Percentiles rank a stretch among this genome's conserved stretches.
These are phyloP conservation scores for Yamadazyma conglobata DNA, from an alignment of 1,139 yeast genomes.

Conservation along the genomic window DNA sequence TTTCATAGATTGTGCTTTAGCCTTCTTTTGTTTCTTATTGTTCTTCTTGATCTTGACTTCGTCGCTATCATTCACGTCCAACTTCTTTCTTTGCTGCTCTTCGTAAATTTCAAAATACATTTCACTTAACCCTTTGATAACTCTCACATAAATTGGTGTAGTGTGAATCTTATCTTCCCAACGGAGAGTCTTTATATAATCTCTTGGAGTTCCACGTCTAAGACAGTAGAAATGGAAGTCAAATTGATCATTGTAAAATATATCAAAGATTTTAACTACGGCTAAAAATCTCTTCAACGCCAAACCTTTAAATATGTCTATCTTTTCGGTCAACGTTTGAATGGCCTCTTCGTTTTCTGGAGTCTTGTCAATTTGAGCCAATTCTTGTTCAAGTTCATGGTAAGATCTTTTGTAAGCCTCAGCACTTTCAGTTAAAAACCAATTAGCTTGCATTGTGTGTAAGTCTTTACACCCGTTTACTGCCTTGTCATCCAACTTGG, in stretches of 20 bases:
- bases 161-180: slow-evolving; percentile 80
- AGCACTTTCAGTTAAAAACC: slow-evolving; percentile 85
- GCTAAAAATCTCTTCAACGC: slow-evolving; percentile 77
- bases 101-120: slow-evolving; percentile 51
- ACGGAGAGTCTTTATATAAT: slow-evolving; percentile 66
- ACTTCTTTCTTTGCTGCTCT: slow-evolving; percentile 21
- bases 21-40: slow-evolving; percentile 30
- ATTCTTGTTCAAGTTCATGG: slow-evolving; percentile 20
- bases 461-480: slow-evolving; percentile 83
- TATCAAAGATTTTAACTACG: slow-evolving; percentile 63
- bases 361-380: slow-evolving; percentile 8
- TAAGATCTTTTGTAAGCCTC: slow-evolving; percentile 59
- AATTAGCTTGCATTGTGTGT: slow-evolving; percentile 86
- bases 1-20: slow-evolving; percentile 35
- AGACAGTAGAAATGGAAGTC: slow-evolving; percentile 94
- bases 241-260: slow-evolving; percentile 77
- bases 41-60: slow-evolving; percentile 20
- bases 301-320: slow-evolving; percentile 56
- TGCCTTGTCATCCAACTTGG: slow-evolving; percentile 71
- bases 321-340: slow-evolving; percentile 33
- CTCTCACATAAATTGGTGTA: slow-evolving; percentile 69
- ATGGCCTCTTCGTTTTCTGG: slow-evolving; percentile 22
- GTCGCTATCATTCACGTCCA: slow-evolving; percentile 17
- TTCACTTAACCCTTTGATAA: slow-evolving; percentile 60
- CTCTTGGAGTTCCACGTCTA: slow-evolving; percentile 86